Conservation (phyloP, 2,329 filamentous ascomycete genomes). For the Colletotrichum sidae region DNA sequence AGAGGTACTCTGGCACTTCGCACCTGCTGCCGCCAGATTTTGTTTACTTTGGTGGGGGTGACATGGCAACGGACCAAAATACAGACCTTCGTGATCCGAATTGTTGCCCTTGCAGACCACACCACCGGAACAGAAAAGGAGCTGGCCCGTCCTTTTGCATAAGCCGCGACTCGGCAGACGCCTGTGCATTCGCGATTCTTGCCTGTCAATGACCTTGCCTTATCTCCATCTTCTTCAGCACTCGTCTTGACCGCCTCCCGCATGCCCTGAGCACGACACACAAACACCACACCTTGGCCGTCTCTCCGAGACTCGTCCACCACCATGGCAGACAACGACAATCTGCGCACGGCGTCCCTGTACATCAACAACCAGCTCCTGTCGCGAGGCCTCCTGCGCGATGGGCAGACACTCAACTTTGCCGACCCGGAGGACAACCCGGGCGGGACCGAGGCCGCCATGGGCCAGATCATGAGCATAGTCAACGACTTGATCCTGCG, state of each 20-base stretch:
- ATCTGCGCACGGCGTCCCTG: slow-evolving; percentile 74
- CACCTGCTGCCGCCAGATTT: slow-evolving; percentile 4
- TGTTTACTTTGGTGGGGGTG: slow-evolving; percentile 40
- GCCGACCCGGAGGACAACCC: slow-evolving; percentile 74
- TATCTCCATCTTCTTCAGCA: not conserved
- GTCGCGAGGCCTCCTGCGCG: slow-evolving; percentile 72
- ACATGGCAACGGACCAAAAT: slow-evolving; percentile 38
- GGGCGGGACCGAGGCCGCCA: slow-evolving; percentile 73
- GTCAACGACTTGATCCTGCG: slow-evolving; percentile 93
- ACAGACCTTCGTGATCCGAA: slow-evolving; percentile 23
- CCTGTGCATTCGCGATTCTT: not conserved
- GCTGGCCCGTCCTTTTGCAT: slow-evolving; percentile 33
- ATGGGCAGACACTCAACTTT: slow-evolving; percentile 85
- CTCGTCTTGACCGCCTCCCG: slow-evolving; percentile 23
- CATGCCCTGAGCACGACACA: slow-evolving; percentile 22
- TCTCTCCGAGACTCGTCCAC: slow-evolving; percentile 20
- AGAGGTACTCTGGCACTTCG: too few species aligned
- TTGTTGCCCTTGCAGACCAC: slow-evolving; percentile 29
- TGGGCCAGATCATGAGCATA: slow-evolving; percentile 89
- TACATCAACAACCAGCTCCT: slow-evolving; percentile 81
- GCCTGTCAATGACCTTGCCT: slow-evolving; percentile 9
- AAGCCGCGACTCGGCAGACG: slow-evolving; percentile 24
- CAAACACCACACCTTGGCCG: slow-evolving; percentile 5
- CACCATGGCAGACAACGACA: slow-evolving; percentile 69
- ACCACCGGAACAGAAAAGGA: slow-evolving; percentile 27